A percentile compares a stretch with the other conserved stretches of the same genome.
Conservation (phyloP, 2,329 filamentous ascomycete genomes). For the Alternaria brassicae region DNA sequence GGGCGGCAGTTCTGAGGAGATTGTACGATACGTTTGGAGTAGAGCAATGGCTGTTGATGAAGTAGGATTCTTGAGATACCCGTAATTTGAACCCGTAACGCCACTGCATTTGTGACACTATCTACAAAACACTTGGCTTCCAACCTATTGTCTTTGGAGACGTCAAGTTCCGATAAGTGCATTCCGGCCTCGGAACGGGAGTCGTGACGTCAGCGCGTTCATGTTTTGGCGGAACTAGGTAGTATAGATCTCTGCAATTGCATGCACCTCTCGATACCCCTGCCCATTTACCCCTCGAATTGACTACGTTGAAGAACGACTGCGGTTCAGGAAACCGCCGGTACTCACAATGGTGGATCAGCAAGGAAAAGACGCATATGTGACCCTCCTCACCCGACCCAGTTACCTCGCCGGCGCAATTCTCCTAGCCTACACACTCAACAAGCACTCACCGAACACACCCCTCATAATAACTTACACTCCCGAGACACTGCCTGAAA, state of each 20-base stretch:
- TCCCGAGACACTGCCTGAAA: conserved; percentile 48
- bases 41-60: background rate
- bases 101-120: background rate
- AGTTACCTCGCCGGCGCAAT: conserved; percentile 62
- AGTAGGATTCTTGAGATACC: conserved; percentile 25
- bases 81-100: conserved; percentile 22
- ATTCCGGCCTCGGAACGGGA: conserved; percentile 18
- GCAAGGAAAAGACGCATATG: conserved; percentile 50
- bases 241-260: background rate
- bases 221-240: conserved; percentile 5
- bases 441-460: conserved; percentile 54
- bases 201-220: conserved; percentile 32
- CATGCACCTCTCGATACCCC: background rate
- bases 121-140: background rate
- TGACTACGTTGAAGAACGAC: background rate
- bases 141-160: background rate
- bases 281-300: background rate
- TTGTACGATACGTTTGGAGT: conserved; percentile 9
- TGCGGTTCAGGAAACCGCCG: background rate
- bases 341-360: conserved; percentile 18
- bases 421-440: conserved; percentile 58
- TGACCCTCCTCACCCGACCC: conserved; percentile 60
- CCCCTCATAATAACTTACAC: conserved; percentile 62
- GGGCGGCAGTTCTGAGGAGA: conserved; percentile 30
- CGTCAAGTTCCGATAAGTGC: conserved; percentile 2